Evolutionary conservation across 768 basidiomycete genomes (phyloP).

Genomic region (Gautieria morchelliformis): DNA sequence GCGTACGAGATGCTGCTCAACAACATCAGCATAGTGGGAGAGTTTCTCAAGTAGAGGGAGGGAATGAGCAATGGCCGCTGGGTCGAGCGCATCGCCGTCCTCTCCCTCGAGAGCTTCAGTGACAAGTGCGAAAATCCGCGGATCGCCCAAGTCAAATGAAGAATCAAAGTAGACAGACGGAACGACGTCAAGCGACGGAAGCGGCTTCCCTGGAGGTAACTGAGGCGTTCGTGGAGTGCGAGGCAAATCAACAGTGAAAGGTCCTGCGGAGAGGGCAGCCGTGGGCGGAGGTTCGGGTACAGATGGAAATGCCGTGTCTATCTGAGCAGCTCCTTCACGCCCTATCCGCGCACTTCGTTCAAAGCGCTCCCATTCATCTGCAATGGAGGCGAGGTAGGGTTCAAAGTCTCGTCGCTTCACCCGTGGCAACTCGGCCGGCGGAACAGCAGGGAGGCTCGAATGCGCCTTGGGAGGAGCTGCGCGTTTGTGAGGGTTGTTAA

Average conservation of each 20-base stretch:
- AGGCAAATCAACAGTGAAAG: constrained; percentile 6
- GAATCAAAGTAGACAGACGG: constrained; percentile 74
- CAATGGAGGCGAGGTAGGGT: constrained; percentile 61
- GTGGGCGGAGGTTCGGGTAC: not conserved
- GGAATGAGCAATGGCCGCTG: constrained; percentile 53
- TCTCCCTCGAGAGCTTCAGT: constrained; percentile 33
- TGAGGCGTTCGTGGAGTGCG: constrained; percentile 19
- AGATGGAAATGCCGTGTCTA: not conserved
- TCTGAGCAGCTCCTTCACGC: constrained; percentile 22
- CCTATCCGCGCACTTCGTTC: constrained; percentile 32
- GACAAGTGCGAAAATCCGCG: constrained; percentile 66
- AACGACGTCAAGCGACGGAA: constrained; percentile 67
- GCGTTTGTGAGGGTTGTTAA: constrained; percentile 81
- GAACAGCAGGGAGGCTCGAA: constrained; percentile 62
- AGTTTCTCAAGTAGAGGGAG: constrained; percentile 80
- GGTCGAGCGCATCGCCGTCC: constrained; percentile 34
- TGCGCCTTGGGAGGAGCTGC: constrained; percentile 85
- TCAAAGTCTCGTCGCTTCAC: constrained; percentile 81
- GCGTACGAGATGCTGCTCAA: constrained; percentile 89
- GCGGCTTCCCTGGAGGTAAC: constrained; percentile 30
- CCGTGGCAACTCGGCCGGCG: constrained; percentile 67
- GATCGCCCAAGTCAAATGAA: constrained; percentile 74
- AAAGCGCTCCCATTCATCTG: constrained; percentile 72
- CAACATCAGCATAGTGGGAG: constrained; percentile 84
- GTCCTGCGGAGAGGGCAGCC: constrained; percentile 13